These are phyloP conservation scores for Penicillium sp. DNA, from an alignment of 2,329 filamentous ascomycete species.

Conservation along the genomic window DNA sequence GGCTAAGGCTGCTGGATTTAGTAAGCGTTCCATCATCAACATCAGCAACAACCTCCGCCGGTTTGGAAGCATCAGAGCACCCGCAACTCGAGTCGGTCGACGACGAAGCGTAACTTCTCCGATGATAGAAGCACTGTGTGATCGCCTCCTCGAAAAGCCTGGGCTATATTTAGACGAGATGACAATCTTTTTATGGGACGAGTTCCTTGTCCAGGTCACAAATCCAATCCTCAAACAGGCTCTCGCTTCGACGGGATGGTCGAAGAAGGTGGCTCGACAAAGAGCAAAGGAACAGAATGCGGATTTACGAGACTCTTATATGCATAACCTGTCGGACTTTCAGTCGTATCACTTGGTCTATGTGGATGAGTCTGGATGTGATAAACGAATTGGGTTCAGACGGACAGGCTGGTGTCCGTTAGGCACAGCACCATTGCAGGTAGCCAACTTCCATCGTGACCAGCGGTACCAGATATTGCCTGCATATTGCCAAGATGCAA, in stretches of 20 bases:
- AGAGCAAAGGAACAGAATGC: neutral
- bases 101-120: constrained; percentile 16
- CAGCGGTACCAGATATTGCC: neutral
- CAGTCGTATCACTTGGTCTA: neutral
- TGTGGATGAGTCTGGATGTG: neutral
- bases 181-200: too few relatives aligned
- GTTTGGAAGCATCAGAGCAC: constrained; percentile 17
- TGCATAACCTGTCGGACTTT: neutral
- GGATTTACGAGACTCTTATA: neutral
- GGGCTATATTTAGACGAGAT: too few relatives aligned
- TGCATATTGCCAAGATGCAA: neutral
- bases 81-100: constrained; percentile 21
- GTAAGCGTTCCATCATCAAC: constrained; percentile 10
- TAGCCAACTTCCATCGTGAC: neutral
- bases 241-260: too few relatives aligned
- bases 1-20: constrained; percentile 13
- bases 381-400: neutral
- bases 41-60: constrained; percentile 10
- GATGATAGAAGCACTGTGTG: too few relatives aligned
- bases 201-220: too few relatives aligned
- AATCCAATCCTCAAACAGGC: too few relatives aligned
- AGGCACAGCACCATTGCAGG: neutral
- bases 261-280: neutral
- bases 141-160: too few relatives aligned
- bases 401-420: neutral